A percentile compares a stretch with the other conserved stretches of the same genome.
These are phyloP conservation scores for Phytopythium chamaehyphon DNA, from an alignment of 352 stramenopile species.

Conservation along the genomic window DNA sequence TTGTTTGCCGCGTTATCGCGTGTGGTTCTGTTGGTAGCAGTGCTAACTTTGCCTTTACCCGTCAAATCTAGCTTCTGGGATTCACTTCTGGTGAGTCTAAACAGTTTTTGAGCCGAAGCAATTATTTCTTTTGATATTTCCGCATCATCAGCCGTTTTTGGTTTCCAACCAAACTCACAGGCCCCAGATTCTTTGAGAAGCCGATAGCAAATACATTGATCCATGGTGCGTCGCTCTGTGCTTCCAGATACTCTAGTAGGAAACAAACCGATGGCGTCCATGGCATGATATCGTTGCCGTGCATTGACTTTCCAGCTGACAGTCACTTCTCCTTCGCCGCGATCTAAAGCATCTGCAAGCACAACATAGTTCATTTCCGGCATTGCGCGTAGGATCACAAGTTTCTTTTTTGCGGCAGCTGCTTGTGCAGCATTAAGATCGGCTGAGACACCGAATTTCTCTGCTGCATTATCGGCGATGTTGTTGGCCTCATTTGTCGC, in stretches of 20 bases:
- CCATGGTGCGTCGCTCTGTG: slow-evolving; percentile 23
- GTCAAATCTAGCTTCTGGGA: too few species aligned
- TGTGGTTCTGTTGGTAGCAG: too few species aligned
- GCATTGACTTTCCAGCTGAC: slow-evolving; percentile 56
- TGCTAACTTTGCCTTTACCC: too few species aligned
- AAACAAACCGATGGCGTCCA: slow-evolving; percentile 60
- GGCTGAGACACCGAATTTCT: neutral
- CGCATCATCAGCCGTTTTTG: slow-evolving; percentile 7
- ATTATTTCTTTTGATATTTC: slow-evolving; percentile 7
- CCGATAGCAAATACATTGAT: slow-evolving; percentile 58
- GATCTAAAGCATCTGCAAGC: slow-evolving; percentile 31
- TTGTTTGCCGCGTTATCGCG: neutral
- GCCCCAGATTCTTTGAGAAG: slow-evolving; percentile 31
- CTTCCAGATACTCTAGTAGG: slow-evolving; percentile 25
- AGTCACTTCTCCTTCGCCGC: slow-evolving; percentile 39
- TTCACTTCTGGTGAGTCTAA: too few species aligned
- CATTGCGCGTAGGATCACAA: slow-evolving; percentile 39
- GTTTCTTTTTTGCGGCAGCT: slow-evolving; percentile 23
- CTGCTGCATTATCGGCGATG: neutral
- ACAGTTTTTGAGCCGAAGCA: too few species aligned
- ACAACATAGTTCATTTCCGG: slow-evolving; percentile 47
- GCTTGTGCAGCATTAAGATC: neutral
- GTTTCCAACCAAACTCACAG: slow-evolving; percentile 43
- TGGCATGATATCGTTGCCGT: slow-evolving; percentile 38
- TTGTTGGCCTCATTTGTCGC: too few species aligned